Base-by-base conservation (phyloP, 1,284 basidiomycete genomes). In the Afroboletus lepidellus region DNA sequence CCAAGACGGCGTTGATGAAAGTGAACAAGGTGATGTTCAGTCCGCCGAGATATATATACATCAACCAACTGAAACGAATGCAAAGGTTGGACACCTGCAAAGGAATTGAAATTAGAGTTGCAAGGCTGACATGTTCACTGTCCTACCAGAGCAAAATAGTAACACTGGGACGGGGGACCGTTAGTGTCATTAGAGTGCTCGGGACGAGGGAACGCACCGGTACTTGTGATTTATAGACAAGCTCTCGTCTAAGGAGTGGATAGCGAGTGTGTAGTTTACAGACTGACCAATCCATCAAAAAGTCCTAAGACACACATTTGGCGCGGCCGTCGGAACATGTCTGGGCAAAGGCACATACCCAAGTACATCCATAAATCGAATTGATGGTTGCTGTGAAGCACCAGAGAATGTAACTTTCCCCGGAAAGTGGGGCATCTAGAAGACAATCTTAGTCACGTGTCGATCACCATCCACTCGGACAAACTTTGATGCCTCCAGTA, bases 271-370 rank as follows among this genome's bases (percentile, higher is more conserved):
- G 78, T 0, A 79, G 77, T 50, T 81, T 76, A 33, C 94, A 74
- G 41, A 97, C 60, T 2, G 88, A 87, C 89, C 90, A 92, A 64
- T 94, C 92, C 83, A 90, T 86, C 21, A 82, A 62, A 30, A 87
- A 67, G 60, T 92, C 89, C 89, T 92, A 59, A 33, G 27, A 42
- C 16, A 52, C n/a, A 21, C 30, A 33, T 6, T 9, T 51, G 50
- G 34, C 11, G 41, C 41, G 30, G 30, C 24, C 27, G 20, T 42
- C 13, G 23, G 15, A 32, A 30, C 21, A 42, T 34, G 32, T 21
- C 23, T n/a, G 51, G 9, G 30, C 0, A 16, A 9, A 34, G 21
- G 15, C 18, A 69, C 78, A 46, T 66, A 92, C 92, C 95, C 94
- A 98, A 42, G 78, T 69, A 43, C 79, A 78, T 5, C 87, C 84